Evolutionary conservation across 2,329 filamentous ascomycete genomes (phyloP).

Genomic region (Zasmidium cellare): DNA sequence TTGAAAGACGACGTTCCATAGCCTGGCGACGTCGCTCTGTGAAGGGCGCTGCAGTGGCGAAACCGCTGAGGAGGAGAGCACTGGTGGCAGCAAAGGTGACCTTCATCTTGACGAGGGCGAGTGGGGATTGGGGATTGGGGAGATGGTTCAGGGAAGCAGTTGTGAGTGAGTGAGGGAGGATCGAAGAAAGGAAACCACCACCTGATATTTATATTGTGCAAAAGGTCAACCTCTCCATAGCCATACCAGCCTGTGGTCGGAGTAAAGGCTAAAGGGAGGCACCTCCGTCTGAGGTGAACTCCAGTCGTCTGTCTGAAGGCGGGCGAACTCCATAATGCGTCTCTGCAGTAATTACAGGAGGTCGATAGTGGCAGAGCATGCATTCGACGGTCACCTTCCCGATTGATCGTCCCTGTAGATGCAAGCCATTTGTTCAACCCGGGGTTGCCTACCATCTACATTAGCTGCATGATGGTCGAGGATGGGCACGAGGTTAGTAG

Average conservation of each 20-base stretch:
- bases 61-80: conserved; percentile 29
- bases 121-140: background rate
- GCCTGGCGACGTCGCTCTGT: conserved; percentile 42
- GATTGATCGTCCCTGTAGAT: background rate
- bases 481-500: background rate
- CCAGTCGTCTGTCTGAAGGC: background rate
- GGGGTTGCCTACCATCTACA: background rate
- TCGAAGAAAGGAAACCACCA: background rate
- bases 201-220: background rate
- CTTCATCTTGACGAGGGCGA: conserved; percentile 46
- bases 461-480: background rate
- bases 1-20: conserved; percentile 34
- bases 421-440: background rate
- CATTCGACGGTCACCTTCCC: background rate
- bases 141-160: background rate
- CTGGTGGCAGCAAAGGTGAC: conserved; percentile 41
- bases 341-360: background rate
- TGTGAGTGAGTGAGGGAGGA: background rate
- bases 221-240: background rate
- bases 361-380: background rate
- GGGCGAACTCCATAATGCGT: background rate
- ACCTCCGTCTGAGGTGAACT: background rate
- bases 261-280: background rate
- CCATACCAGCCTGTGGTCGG: background rate
- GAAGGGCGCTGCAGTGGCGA: conserved; percentile 44